A percentile compares a stretch with the other conserved stretches of the same genome.
Evolutionary conservation across 805 yeast genomes (phyloP).

Genomic region (Yarrowia phangngaensis): DNA sequence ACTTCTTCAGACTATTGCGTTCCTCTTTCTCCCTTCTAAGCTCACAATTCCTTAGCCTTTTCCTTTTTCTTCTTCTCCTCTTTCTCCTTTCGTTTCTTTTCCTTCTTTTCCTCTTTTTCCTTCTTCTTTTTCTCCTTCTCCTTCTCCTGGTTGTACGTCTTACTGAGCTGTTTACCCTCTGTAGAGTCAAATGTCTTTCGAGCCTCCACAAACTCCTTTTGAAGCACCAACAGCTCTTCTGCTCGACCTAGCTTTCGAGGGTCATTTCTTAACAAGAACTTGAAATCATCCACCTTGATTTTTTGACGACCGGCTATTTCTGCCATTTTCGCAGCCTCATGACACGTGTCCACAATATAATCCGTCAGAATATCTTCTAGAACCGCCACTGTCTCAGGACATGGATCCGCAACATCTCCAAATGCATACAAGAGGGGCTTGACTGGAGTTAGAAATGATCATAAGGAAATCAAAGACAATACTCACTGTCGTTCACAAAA

Average conservation of each 20-base stretch:
- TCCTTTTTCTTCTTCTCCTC: constrained; percentile 33
- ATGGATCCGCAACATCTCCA: constrained; percentile 68
- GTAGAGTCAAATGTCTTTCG: constrained; percentile 62
- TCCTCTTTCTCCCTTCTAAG: too few relatives aligned
- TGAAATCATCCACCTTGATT: constrained; percentile 67
- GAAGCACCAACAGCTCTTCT: constrained; percentile 57
- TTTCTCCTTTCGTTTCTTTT: constrained; percentile 38
- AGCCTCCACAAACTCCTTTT: constrained; percentile 61
- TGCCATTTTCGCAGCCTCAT: constrained; percentile 51
- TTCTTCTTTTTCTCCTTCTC: constrained; percentile 35
- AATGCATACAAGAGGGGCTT: constrained; percentile 63
- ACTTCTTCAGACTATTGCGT: too few relatives aligned
- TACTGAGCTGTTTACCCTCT: constrained; percentile 46
- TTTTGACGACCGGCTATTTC: constrained; percentile 54
- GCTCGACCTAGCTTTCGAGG: constrained; percentile 66
- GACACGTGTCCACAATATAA: constrained; percentile 60
- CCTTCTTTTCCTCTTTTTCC: constrained; percentile 34
- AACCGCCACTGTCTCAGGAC: constrained; percentile 59
- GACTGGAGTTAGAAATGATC: constrained; percentile 33
- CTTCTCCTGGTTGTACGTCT: constrained; percentile 33
- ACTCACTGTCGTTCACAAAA: constrained; percentile 45
- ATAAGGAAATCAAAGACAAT: background rate
- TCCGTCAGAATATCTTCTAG: constrained; percentile 65
- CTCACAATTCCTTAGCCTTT: too few relatives aligned
- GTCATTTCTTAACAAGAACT: constrained; percentile 64